phyloP scores from a whole-genome alignment of 768 basidiomycete species.

The Obba rivulosa region DNA sequence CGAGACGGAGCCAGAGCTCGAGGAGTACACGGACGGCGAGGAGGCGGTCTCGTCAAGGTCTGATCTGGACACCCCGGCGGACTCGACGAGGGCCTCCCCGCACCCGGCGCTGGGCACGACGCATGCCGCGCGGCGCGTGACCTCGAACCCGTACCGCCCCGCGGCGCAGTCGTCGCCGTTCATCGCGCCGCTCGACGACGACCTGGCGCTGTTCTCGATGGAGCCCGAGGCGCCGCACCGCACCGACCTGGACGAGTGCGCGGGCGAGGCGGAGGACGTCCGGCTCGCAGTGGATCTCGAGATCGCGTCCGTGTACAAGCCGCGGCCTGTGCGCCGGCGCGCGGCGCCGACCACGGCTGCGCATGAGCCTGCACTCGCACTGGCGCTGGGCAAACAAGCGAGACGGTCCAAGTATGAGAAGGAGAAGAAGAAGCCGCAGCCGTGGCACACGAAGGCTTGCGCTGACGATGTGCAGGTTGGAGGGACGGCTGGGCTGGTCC shows the following conservation, averaged over 20 bases:
- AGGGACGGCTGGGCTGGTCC: not conserved
- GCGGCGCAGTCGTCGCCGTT: slow-evolving; percentile 19
- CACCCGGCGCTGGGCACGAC: slow-evolving; percentile 10
- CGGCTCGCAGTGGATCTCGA: slow-evolving; percentile 45
- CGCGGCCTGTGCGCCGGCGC: slow-evolving; percentile 54
- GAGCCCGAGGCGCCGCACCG: slow-evolving; percentile 31
- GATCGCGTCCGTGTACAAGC: slow-evolving; percentile 70
- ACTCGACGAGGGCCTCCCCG: not conserved
- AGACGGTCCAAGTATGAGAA: slow-evolving; percentile 18
- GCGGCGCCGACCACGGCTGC: slow-evolving; percentile 9
- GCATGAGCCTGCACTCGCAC: slow-evolving; percentile 4
- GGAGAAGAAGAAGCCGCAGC: slow-evolving; percentile 18
- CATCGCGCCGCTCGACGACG: slow-evolving; percentile 21
- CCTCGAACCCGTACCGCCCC: slow-evolving; percentile 23
- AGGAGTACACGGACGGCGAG: slow-evolving; percentile 35
- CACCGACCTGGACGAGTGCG: not conserved
- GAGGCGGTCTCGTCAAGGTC: slow-evolving; percentile 8
- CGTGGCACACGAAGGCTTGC: slow-evolving; percentile 21
- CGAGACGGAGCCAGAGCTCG: slow-evolving; percentile 34
- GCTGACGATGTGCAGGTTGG: not conserved
- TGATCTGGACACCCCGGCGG: slow-evolving; percentile 6
- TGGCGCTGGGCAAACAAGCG: slow-evolving; percentile 15
- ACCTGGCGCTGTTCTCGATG: slow-evolving; percentile 42
- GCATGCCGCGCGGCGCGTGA: slow-evolving; percentile 13
- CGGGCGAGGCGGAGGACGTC: slow-evolving; percentile 6